Conservation (phyloP, 2,329 filamentous ascomycete genomes). For the Aspergillus quadricinctus region DNA sequence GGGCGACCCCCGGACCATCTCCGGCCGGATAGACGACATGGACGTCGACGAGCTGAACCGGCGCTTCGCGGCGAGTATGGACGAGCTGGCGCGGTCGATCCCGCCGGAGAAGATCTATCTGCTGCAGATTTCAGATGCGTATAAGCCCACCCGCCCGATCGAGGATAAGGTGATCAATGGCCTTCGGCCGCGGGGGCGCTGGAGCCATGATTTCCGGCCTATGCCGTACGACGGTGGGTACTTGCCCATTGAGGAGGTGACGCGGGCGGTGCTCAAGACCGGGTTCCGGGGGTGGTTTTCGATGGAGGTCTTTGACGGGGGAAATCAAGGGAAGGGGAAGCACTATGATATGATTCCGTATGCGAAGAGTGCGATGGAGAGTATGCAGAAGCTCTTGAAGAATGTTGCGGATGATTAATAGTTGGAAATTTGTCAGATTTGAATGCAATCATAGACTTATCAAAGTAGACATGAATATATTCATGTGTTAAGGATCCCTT, state of each 20-base stretch:
- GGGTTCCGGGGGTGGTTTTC: conserved; percentile 65
- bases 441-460: conserved; percentile 13
- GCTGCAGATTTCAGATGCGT: conserved; percentile 71
- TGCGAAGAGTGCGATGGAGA: conserved; percentile 50
- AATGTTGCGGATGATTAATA: conserved; percentile 23
- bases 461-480: neutral
- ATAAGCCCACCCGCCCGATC: conserved; percentile 57
- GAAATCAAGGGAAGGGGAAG: conserved; percentile 50
- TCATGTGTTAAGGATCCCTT: neutral
- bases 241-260: conserved; percentile 62
- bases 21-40: conserved; percentile 53
- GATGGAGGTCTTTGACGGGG: conserved; percentile 66
- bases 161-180: conserved; percentile 50
- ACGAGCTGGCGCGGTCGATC: conserved; percentile 53
- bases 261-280: conserved; percentile 61
- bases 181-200: conserved; percentile 57
- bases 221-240: conserved; percentile 68
- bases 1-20: conserved; percentile 63
- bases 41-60: conserved; percentile 45
- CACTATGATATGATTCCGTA: conserved; percentile 48
- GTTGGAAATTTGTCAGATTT: neutral
- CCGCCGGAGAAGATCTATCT: conserved; percentile 69
- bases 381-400: conserved; percentile 43
- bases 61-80: conserved; percentile 52
- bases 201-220: conserved; percentile 69